phyloP scores from a whole-genome alignment of 129 eudicot species.

The Scalesia atractyloides region DNA sequence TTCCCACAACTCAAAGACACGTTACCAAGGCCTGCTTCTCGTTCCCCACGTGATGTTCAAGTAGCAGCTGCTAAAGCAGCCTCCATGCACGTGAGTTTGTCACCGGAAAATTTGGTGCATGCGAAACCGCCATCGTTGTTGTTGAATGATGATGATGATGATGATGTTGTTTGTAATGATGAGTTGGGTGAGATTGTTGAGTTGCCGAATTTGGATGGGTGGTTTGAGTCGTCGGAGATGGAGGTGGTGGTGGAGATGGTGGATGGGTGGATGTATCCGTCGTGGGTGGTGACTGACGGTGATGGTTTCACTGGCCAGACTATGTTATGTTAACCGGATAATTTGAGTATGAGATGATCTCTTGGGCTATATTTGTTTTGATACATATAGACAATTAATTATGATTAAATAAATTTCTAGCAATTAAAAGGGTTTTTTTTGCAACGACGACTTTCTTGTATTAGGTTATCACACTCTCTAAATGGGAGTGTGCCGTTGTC shows the following conservation, averaged over 20 bases:
- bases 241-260: constrained; percentile 56
- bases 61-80: constrained; percentile 45
- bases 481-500: no score
- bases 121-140: constrained; percentile 4
- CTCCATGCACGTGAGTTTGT: constrained; percentile 46
- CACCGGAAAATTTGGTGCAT: constrained; percentile 2
- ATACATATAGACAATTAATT: neutral
- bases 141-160: neutral
- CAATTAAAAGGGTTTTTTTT: no score
- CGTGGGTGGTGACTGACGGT: constrained; percentile 54
- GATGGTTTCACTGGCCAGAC: constrained; percentile 25
- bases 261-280: constrained; percentile 60
- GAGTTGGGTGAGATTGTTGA: constrained; percentile 69
- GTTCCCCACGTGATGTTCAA: constrained; percentile 58
- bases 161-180: constrained; percentile 15
- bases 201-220: constrained; percentile 65
- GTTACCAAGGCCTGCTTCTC: constrained; percentile 68
- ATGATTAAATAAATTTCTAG: no score
- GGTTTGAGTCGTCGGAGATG: constrained; percentile 33
- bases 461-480: no score
- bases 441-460: no score
- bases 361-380: neutral
- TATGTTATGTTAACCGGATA: no score
- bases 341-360: neutral
- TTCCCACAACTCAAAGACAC: constrained; percentile 59